These are phyloP conservation scores for Dysphania ambrosioides DNA, from an alignment of 148 eudicot species.

Conservation along the genomic window DNA sequence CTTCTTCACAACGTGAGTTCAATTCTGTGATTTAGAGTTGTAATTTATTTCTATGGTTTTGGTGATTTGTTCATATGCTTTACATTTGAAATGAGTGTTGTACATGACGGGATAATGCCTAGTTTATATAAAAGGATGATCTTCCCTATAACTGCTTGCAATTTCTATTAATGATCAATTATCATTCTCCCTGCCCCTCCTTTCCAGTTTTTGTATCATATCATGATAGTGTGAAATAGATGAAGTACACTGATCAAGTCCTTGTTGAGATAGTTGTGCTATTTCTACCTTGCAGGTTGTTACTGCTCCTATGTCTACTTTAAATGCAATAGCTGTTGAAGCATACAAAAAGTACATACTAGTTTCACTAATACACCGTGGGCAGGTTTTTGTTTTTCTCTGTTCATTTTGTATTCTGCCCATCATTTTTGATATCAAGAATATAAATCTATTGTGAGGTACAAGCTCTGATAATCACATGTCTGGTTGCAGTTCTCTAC, in stretches of 20 bases:
- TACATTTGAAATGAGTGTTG: background rate
- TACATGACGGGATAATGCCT: background rate
- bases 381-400: slow-evolving; percentile 57
- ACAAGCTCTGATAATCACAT: slow-evolving; percentile 17
- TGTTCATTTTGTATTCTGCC: background rate
- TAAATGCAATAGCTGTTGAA: slow-evolving; percentile 89
- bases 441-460: background rate
- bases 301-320: slow-evolving; percentile 79
- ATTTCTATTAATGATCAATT: background rate
- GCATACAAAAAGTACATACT: slow-evolving; percentile 92
- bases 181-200: background rate
- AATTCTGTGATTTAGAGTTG: slow-evolving; percentile 11
- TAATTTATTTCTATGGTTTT: background rate
- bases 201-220: background rate
- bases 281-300: slow-evolving; percentile 57
- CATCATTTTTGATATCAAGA: background rate
- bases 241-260: background rate
- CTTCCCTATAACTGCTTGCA: background rate
- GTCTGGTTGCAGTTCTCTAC: slow-evolving; percentile 56
- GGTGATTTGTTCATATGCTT: background rate
- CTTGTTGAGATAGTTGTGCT: slow-evolving; percentile 3
- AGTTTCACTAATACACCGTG: slow-evolving; percentile 85
- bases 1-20: slow-evolving; percentile 75
- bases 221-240: background rate
- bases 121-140: background rate